These are phyloP conservation scores for Ceratocystis colombiana DNA, from an alignment of 2,329 filamentous ascomycete species.

Conservation along the genomic window DNA sequence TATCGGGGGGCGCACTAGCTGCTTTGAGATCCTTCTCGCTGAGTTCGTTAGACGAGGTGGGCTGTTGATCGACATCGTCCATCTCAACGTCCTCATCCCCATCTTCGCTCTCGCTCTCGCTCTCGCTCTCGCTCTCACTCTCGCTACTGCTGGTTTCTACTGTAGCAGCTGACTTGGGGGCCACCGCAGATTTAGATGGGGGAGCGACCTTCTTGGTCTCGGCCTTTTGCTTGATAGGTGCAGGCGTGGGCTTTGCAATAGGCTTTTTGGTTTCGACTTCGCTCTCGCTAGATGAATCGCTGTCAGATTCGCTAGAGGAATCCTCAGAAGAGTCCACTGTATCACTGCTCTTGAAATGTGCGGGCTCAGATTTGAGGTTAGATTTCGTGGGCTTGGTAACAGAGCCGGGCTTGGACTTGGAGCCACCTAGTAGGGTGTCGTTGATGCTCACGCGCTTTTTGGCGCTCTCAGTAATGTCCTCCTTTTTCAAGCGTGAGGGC, in stretches of 20 bases:
- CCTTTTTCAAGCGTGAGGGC: constrained; percentile 19
- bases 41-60: constrained; percentile 28
- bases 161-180: constrained; percentile 23
- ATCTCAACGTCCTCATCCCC: constrained; percentile 26
- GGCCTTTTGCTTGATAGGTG: constrained; percentile 23
- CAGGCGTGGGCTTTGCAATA: constrained; percentile 26
- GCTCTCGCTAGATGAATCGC: constrained; percentile 27
- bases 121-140: constrained; percentile 17
- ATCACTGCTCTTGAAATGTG: constrained; percentile 15
- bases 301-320: constrained; percentile 29
- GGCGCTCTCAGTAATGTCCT: constrained; percentile 13
- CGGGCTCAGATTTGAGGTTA: constrained; percentile 16
- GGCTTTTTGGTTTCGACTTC: constrained; percentile 30
- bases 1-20: constrained; percentile 29
- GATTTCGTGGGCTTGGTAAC: constrained; percentile 15
- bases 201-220: constrained; percentile 23
- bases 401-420: constrained; percentile 15
- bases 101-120: constrained; percentile 25
- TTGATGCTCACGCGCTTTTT: constrained; percentile 19
- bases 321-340: constrained; percentile 18
- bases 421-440: constrained; percentile 14
- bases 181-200: constrained; percentile 27
- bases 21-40: constrained; percentile 29
- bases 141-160: constrained; percentile 17
- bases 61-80: constrained; percentile 28